phyloP scores from a whole-genome alignment of 805 yeast species.

The Geotrichum ghanense region DNA sequence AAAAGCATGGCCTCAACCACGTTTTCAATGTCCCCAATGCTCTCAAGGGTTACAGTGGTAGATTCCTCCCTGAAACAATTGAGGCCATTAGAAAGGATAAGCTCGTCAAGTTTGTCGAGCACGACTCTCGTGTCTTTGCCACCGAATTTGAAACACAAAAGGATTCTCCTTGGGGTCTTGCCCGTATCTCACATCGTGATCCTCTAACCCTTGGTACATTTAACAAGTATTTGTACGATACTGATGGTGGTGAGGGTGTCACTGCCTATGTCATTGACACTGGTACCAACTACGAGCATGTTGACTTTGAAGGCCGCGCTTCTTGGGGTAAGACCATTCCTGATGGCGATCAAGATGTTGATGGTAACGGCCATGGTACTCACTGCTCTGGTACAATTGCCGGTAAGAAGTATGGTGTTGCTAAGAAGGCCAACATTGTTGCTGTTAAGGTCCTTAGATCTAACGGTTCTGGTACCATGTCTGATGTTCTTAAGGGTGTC shows the following conservation, averaged over 20 bases:
- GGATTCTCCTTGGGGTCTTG: constrained; percentile 69
- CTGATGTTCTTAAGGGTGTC: constrained; percentile 52
- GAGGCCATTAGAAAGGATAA: constrained; percentile 55
- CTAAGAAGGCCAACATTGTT: constrained; percentile 45
- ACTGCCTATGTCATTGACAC: constrained; percentile 74
- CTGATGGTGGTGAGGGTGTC: constrained; percentile 52
- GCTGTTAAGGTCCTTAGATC: constrained; percentile 52
- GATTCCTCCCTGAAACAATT: constrained; percentile 63
- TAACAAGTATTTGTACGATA: constrained; percentile 50
- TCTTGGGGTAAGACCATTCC: constrained; percentile 51
- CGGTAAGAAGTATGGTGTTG: constrained; percentile 46
- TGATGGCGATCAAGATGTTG: constrained; percentile 34
- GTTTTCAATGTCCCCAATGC: constrained; percentile 39
- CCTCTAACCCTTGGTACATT: constrained; percentile 46
- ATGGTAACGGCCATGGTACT: constrained; percentile 55
- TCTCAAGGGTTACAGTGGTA: constrained; percentile 69
- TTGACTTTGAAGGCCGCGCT: constrained; percentile 52
- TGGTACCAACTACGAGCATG: constrained; percentile 44
- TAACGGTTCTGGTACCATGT: constrained; percentile 48
- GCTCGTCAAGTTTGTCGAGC: constrained; percentile 49
- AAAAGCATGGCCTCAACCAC: constrained; percentile 18
- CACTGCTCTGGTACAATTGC: constrained; percentile 61
- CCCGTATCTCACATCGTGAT: constrained; percentile 56
- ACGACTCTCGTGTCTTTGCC: constrained; percentile 44
- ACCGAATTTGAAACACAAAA: constrained; percentile 38